Evolutionary conservation across 768 basidiomycete species (phyloP), one percentile per base, ranked within the genome.

Genomic region (Rhizopogon sp.): DNA sequence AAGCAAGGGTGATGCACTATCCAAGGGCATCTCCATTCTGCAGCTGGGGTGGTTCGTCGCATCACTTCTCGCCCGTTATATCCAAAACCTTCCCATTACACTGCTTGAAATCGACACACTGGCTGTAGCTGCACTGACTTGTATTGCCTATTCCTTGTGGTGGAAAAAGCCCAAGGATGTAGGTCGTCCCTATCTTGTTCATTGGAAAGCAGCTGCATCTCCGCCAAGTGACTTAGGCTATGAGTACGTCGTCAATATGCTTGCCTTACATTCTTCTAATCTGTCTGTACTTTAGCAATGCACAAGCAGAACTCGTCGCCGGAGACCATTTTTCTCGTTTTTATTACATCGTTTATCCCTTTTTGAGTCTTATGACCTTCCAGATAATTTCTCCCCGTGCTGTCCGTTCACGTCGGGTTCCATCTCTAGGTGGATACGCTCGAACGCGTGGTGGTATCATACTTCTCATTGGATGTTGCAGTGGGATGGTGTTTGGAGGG

Each of bases 111-210:
- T 75, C 13, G 58, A 68, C 5, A 76, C 75, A 2, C 35, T 75
- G 33, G 73, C 67, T 0, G 71, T 70, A 43, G 67, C 65, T 1
- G 43, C 62, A 1, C 58, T 74, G 29, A 74, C 69, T 29, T 56
- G 63, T 13, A 56, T 64, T n/a, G 66, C 65, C 14, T 76, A 72
- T 55, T 33, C 50, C 1, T 51, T 72, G 1, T 76, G 76, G 75
- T 75, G 70, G 74, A 39, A 66, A 17, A 77, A 77, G 60, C 76
- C 74, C 1, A 63, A 69, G 11, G 68, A 71, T 51, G 69, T 75
- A 0, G 58, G 57, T 8, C 56, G 55, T 7, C 66, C 62, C n/a
- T 20, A 43, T 35, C n/a, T 29, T 40, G 43, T 47, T 14, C 9
- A 55, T 29, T 49, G 33, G 37, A 39, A 50, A 13, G 14, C 13